Conservation (phyloP, 306 rosid genomes). For the Cicer cuneatum region DNA sequence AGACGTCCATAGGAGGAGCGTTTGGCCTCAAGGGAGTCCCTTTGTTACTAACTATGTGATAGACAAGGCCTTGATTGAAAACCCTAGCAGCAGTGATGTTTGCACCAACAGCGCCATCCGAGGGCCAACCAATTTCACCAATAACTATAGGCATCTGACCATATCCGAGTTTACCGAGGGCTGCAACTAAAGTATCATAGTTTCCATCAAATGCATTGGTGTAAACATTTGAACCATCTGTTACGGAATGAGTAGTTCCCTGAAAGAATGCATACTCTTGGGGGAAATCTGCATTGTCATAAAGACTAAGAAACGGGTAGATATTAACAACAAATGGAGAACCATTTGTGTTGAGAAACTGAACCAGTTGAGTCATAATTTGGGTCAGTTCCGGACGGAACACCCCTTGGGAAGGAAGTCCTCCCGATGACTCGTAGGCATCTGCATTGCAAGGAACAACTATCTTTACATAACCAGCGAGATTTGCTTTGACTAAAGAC, state of each 20-base stretch:
- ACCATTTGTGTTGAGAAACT: slow-evolving; percentile 87
- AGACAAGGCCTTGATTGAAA: slow-evolving; percentile 90
- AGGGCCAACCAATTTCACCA: slow-evolving; percentile 97
- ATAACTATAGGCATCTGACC: slow-evolving; percentile 89
- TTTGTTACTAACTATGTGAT: slow-evolving; percentile 65
- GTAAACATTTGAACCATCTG: slow-evolving; percentile 85
- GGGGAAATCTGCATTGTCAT: slow-evolving; percentile 79
- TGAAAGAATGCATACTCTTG: slow-evolving; percentile 94
- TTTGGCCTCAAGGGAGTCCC: slow-evolving; percentile 90
- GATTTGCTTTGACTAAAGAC: slow-evolving; percentile 80
- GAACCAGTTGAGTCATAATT: slow-evolving; percentile 75
- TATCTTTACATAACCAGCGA: slow-evolving; percentile 81
- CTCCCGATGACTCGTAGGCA: slow-evolving; percentile 69
- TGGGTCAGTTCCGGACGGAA: slow-evolving; percentile 82
- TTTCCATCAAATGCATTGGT: slow-evolving; percentile 96
- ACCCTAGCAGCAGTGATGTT: slow-evolving; percentile 84
- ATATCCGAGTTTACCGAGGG: slow-evolving; percentile 83
- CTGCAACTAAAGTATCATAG: slow-evolving; percentile 82
- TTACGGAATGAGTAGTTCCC: slow-evolving; percentile 85
- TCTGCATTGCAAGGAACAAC: slow-evolving; percentile 99
- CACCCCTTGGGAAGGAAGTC: slow-evolving; percentile 88
- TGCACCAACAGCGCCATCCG: slow-evolving; percentile 84
- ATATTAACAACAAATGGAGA: slow-evolving; percentile 93
- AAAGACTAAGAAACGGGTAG: slow-evolving; percentile 94
- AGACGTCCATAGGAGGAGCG: slow-evolving; percentile 75